Evolutionary conservation across 495 filamentous ascomycete species (phyloP).

Genomic region (Xylaria grammica): DNA sequence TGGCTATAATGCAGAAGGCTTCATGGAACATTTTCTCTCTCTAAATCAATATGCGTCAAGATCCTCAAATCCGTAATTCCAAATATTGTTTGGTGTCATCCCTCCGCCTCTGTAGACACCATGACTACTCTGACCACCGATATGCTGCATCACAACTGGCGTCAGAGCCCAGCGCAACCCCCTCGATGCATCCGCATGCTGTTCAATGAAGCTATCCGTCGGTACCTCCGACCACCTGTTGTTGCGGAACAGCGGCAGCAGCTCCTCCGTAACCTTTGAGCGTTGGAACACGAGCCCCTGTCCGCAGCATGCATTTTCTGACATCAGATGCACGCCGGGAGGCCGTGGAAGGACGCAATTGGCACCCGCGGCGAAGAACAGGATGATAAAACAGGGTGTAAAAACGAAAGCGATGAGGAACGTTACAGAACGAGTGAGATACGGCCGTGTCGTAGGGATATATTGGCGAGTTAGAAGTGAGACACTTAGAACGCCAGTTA

Average conservation of each 20-base stretch:
- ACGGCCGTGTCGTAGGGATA: conserved; percentile 14
- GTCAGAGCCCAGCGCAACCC: conserved; percentile 50
- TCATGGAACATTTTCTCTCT: no score
- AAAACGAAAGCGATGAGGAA: conserved; percentile 27
- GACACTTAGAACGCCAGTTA: conserved; percentile 18
- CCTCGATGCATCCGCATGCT: conserved; percentile 26
- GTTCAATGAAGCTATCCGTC: conserved; percentile 34
- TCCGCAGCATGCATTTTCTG: conserved; percentile 51
- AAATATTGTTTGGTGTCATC: conserved; percentile 23
- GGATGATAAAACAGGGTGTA: conserved; percentile 34
- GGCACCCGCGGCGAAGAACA: conserved; percentile 45
- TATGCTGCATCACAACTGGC: conserved; percentile 57
- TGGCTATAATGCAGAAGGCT: no score
- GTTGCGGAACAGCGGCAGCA: conserved; percentile 26
- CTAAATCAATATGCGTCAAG: no score
- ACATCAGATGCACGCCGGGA: conserved; percentile 52
- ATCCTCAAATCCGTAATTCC: conserved; percentile 36
- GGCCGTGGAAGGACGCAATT: conserved; percentile 30
- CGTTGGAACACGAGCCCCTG: conserved; percentile 36
- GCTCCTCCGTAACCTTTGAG: conserved; percentile 17
- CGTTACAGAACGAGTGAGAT: conserved; percentile 22
- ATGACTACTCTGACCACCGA: conserved; percentile 44
- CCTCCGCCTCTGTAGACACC: conserved; percentile 23
- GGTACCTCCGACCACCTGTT: conserved; percentile 30
- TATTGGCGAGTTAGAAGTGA: no score